phyloP scores from a whole-genome alignment of 805 yeast species.

The Candida maris region DNA sequence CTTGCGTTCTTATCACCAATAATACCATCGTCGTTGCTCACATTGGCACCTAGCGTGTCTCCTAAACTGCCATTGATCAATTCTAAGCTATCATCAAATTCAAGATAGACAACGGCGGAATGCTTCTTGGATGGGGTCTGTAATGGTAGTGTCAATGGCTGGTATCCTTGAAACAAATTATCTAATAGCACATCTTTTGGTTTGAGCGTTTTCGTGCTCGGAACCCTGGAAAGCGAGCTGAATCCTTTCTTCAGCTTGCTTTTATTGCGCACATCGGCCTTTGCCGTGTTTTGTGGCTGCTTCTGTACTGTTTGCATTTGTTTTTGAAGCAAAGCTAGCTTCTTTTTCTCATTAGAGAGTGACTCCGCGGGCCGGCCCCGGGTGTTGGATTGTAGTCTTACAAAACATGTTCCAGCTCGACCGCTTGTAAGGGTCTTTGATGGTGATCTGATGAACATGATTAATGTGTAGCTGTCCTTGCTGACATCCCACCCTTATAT shows the following conservation, averaged over 20 bases:
- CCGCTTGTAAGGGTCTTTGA: too few species aligned
- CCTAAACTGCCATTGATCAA: slow-evolving; percentile 19
- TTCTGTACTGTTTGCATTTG: slow-evolving; percentile 2
- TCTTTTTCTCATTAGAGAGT: slow-evolving; percentile 11
- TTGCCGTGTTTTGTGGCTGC: slow-evolving; percentile 4
- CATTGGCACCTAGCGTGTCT: slow-evolving; percentile 5
- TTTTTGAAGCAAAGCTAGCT: slow-evolving; percentile 8
- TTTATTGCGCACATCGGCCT: slow-evolving; percentile 13
- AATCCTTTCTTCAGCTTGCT: slow-evolving; percentile 29
- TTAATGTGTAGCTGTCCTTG: too few species aligned
- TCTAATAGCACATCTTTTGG: slow-evolving; percentile 34
- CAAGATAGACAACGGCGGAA: slow-evolving; percentile 29
- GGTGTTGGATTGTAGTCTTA: slow-evolving; percentile 23
- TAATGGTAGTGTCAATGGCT: slow-evolving; percentile 33
- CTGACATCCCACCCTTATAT: too few species aligned
- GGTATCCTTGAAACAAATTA: slow-evolving; percentile 34
- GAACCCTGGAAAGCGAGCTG: slow-evolving; percentile 32
- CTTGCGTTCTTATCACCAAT: slow-evolving; percentile 17
- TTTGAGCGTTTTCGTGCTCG: slow-evolving; percentile 29
- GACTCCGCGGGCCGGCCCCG: slow-evolving; percentile 1
- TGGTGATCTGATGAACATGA: too few species aligned
- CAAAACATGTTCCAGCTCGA: too few species aligned
- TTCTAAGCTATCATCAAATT: slow-evolving; percentile 31
- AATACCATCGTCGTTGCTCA: slow-evolving; percentile 2
- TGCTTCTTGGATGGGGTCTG: slow-evolving; percentile 26